Conservation (phyloP, 2,329 filamentous ascomycete genomes). For the Epicoccum sorghinum region DNA sequence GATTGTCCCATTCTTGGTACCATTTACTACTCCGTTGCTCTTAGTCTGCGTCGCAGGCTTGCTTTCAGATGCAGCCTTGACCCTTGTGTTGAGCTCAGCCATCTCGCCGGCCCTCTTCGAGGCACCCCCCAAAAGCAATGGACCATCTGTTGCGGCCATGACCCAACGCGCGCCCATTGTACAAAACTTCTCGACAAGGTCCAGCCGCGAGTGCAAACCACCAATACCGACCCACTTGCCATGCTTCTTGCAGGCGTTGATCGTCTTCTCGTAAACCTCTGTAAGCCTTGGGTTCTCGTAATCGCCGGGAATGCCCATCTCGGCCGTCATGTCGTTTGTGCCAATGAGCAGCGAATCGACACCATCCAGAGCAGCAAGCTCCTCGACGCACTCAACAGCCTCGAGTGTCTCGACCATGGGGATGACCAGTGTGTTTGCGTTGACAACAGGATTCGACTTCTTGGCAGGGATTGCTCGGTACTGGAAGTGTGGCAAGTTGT, state of each 20-base stretch:
- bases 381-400: constrained; percentile 49
- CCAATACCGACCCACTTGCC: constrained; percentile 52
- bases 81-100: constrained; percentile 13
- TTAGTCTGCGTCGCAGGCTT: neutral
- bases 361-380: constrained; percentile 50
- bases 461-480: constrained; percentile 44
- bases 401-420: constrained; percentile 53
- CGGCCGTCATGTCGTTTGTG: constrained; percentile 53
- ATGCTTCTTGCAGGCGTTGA: constrained; percentile 46
- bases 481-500: constrained; percentile 46
- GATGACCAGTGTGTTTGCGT: constrained; percentile 33
- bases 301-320: constrained; percentile 53
- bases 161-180: constrained; percentile 49
- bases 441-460: constrained; percentile 20
- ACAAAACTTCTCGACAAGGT: constrained; percentile 52
- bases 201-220: constrained; percentile 49
- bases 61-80: constrained; percentile 7
- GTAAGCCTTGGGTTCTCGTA: constrained; percentile 42
- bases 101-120: constrained; percentile 41
- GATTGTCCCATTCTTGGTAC: neutral
- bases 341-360: constrained; percentile 54
- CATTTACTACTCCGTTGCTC: neutral
- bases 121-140: constrained; percentile 46
- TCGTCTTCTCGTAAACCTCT: constrained; percentile 11
- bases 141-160: constrained; percentile 46